These are phyloP conservation scores for Austroboletus olivaceoglutinosus DNA, from an alignment of 1,284 basidiomycete genomes.

Conservation along the genomic window DNA sequence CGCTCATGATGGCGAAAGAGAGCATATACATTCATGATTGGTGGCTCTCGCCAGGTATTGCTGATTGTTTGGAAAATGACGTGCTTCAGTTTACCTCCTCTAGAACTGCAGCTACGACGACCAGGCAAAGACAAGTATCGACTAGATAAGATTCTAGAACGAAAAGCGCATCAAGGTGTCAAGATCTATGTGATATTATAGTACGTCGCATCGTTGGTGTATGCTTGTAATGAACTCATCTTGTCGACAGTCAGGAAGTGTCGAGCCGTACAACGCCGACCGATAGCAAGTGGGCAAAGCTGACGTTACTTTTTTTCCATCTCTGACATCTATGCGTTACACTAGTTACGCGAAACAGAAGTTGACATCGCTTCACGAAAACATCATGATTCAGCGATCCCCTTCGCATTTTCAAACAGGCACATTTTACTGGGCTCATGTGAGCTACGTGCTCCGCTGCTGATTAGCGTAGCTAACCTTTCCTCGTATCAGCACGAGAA, in stretches of 20 bases:
- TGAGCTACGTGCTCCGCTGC: no score
- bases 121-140: slow-evolving; percentile 86
- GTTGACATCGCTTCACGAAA: slow-evolving; percentile 84
- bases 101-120: slow-evolving; percentile 82
- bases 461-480: no score
- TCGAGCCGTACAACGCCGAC: slow-evolving; percentile 95
- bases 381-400: slow-evolving; percentile 95
- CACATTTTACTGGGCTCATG: slow-evolving; percentile 98
- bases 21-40: slow-evolving; percentile 93
- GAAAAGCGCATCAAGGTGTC: slow-evolving; percentile 95
- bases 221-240: slow-evolving; percentile 2
- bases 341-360: slow-evolving; percentile 86
- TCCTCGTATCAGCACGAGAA: slow-evolving; percentile 83
- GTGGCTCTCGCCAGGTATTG: slow-evolving; percentile 84
- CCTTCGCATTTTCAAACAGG: slow-evolving; percentile 98
- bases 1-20: slow-evolving; percentile 88
- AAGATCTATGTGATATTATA: slow-evolving; percentile 97
- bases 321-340: slow-evolving; percentile 16
- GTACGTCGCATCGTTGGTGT: slow-evolving; percentile 41
- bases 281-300: slow-evolving; percentile 71
- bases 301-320: not conserved
- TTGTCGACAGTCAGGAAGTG: slow-evolving; percentile 78
- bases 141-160: slow-evolving; percentile 83
- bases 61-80: not conserved
- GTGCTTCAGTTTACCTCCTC: slow-evolving; percentile 1